A percentile compares a stretch with the other conserved stretches of the same genome.
These are phyloP conservation scores for Fusarium domesticum DNA, from an alignment of 2,329 filamentous ascomycete genomes.

Conservation along the genomic window DNA sequence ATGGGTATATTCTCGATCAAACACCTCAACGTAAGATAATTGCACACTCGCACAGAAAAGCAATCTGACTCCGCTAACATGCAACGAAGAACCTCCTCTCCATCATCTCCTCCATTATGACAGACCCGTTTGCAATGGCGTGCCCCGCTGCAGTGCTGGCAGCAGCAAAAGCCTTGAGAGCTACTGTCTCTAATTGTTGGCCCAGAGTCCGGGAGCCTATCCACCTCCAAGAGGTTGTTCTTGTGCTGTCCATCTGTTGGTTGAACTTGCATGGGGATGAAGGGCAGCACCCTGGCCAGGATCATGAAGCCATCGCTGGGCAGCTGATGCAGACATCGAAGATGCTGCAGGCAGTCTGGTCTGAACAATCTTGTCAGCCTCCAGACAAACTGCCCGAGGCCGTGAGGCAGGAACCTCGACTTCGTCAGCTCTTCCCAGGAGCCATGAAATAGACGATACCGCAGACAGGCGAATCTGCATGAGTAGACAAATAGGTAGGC, in stretches of 20 bases:
- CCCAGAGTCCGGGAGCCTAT: conserved; percentile 55
- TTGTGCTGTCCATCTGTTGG: conserved; percentile 62
- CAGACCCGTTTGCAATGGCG: conserved; percentile 63
- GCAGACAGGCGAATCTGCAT: background rate
- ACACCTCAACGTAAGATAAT: conserved; percentile 57
- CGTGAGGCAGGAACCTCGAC: conserved; percentile 25
- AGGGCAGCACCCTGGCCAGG: conserved; percentile 11
- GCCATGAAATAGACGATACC: background rate
- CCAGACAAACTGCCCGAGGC: conserved; percentile 16
- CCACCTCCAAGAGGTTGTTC: conserved; percentile 63
- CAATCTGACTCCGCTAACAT: conserved; percentile 6
- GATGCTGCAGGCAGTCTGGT: conserved; percentile 26
- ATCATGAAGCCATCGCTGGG: conserved; percentile 7
- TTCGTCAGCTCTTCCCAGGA: conserved; percentile 31
- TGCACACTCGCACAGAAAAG: background rate
- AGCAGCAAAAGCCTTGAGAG: conserved; percentile 52
- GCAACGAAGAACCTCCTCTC: conserved; percentile 59
- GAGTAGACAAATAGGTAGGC: background rate
- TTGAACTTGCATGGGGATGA: conserved; percentile 50
- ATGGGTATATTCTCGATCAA: conserved; percentile 63
- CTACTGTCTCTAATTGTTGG: conserved; percentile 63
- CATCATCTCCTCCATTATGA: conserved; percentile 61
- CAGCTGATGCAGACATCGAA: conserved; percentile 19
- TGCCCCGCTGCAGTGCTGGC: conserved; percentile 52
- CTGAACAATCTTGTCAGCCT: conserved; percentile 7